Conservation (phyloP, 306 rosid genomes). For the Cucurbita pepo region DNA sequence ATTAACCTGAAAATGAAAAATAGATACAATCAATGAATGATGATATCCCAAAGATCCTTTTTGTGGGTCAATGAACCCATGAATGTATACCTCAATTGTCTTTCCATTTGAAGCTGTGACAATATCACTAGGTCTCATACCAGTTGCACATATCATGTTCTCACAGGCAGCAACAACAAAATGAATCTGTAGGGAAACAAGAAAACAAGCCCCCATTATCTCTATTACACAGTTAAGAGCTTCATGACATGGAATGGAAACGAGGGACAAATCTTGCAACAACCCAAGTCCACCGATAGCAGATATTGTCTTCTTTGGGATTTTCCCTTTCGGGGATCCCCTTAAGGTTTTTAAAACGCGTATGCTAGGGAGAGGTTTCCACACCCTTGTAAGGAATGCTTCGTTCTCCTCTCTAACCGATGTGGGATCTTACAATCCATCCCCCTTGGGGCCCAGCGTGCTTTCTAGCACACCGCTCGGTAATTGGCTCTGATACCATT, state of each 20-base stretch:
- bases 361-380: too few relatives aligned
- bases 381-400: neutral
- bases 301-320: too few relatives aligned
- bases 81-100: conserved; percentile 73
- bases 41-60: too few relatives aligned
- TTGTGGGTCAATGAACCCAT: neutral
- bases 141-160: conserved; percentile 97
- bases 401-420: too few relatives aligned
- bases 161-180: conserved; percentile 95
- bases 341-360: too few relatives aligned
- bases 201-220: neutral
- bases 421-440: too few relatives aligned
- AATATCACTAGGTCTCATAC: conserved; percentile 96
- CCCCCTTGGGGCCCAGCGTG: too few relatives aligned
- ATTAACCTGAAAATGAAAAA: conserved; percentile 41
- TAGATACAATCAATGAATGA: too few relatives aligned
- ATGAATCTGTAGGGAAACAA: conserved; percentile 57
- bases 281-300: too few relatives aligned
- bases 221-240: neutral
- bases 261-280: neutral
- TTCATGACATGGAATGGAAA: neutral
- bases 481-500: too few relatives aligned
- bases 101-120: conserved; percentile 98
- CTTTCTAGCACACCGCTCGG: too few relatives aligned
- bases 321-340: too few relatives aligned